Evolutionary conservation across 306 rosid genomes (phyloP).

Genomic region (Echinosophora koreensis): DNA sequence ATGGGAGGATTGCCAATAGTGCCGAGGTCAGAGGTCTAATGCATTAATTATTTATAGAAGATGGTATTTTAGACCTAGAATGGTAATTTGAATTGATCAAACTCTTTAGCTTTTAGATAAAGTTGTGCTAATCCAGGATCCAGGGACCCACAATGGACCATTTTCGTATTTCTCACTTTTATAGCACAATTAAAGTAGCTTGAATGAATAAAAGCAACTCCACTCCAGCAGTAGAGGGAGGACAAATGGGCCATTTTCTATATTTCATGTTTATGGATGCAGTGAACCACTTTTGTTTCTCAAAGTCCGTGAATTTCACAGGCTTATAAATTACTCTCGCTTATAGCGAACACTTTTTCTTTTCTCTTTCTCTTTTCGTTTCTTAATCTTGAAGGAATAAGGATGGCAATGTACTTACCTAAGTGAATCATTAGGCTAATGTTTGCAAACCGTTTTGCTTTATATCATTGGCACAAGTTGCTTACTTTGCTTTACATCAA

Average conservation of each 20-base stretch:
- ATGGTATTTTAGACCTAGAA: background rate
- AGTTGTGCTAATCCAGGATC: background rate
- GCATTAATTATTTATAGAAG: background rate
- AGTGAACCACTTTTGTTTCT: slow-evolving; percentile 19
- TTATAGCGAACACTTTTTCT: background rate
- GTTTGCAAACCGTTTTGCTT: background rate
- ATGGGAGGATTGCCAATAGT: background rate
- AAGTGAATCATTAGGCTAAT: background rate
- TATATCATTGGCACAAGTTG: background rate
- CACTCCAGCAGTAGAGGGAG: background rate
- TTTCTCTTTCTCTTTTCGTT: too few relatives aligned
- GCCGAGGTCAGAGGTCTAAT: background rate
- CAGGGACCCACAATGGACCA: background rate
- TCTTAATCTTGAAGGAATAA: slow-evolving; percentile 18
- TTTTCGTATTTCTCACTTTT: background rate
- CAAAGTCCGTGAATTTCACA: slow-evolving; percentile 9
- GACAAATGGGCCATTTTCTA: too few relatives aligned
- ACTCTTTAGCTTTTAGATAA: background rate
- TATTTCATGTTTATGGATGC: slow-evolving; percentile 12
- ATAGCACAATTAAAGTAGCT: background rate
- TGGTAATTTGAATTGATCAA: slow-evolving; percentile 13
- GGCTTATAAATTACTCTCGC: slow-evolving; percentile 8
- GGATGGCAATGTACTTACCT: background rate
- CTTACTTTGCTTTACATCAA: background rate
- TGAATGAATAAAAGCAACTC: slow-evolving; percentile 16